Evolutionary conservation across 768 basidiomycete genomes (phyloP).

Genomic region (Hygrocybe punicea): DNA sequence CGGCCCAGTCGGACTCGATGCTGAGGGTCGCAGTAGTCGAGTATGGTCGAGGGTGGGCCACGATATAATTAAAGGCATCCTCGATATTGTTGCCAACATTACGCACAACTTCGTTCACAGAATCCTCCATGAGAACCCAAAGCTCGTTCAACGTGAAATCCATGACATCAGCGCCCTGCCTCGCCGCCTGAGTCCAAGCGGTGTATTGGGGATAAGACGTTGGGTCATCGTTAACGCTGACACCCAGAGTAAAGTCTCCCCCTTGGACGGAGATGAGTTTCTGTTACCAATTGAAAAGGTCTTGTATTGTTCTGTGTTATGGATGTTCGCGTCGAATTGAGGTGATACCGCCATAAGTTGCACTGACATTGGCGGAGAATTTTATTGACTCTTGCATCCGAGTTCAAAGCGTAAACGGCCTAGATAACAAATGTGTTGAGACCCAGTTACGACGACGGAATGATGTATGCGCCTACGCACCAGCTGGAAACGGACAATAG

Average conservation of each 20-base stretch:
- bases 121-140: constrained; percentile 17
- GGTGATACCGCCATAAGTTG: constrained; percentile 10
- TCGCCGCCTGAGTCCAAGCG: constrained; percentile 3
- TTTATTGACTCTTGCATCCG: not conserved
- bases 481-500: constrained; percentile 6
- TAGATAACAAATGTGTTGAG: not conserved
- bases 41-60: constrained; percentile 1
- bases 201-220: not conserved
- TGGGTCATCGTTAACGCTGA: not conserved
- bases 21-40: not conserved
- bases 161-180: not conserved
- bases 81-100: constrained; percentile 29
- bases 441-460: not conserved
- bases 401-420: constrained; percentile 8
- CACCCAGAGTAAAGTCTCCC: constrained; percentile 4
- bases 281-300: constrained; percentile 3
- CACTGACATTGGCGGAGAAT: constrained; percentile 10
- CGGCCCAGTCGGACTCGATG: constrained; percentile 12
- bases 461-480: not conserved
- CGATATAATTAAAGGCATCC: constrained; percentile 5
- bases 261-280: constrained; percentile 9
- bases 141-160: constrained; percentile 8
- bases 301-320: constrained; percentile 4
- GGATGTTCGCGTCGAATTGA: constrained; percentile 1
- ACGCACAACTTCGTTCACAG: constrained; percentile 19